Conservation (phyloP, 805 yeast genomes). For the Isabelozyma pseudorhagii region DNA sequence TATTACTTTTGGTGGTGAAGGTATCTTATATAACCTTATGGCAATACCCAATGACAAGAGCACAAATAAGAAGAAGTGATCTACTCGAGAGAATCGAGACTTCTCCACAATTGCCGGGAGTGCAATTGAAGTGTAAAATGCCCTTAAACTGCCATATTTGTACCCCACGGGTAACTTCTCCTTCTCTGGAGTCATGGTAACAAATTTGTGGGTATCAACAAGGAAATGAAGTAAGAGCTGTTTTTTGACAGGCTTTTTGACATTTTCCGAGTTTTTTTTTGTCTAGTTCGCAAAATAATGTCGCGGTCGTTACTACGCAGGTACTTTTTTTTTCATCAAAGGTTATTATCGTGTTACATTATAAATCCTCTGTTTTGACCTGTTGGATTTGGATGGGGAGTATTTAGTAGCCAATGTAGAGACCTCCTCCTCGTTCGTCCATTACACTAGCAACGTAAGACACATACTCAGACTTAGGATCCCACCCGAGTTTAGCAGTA, state of each 20-base stretch:
- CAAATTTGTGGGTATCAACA: background rate
- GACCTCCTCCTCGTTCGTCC: conserved; percentile 76
- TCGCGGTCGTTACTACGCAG: background rate
- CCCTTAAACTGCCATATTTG: background rate
- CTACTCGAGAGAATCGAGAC: conserved; percentile 10
- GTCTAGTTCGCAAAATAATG: background rate
- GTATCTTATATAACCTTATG: conserved; percentile 30
- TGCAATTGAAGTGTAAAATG: background rate
- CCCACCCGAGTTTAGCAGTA: conserved; percentile 85
- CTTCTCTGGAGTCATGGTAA: background rate
- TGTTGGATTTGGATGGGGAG: too few relatives aligned
- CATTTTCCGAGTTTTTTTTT: background rate
- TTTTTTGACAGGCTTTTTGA: background rate
- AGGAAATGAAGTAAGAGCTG: background rate
- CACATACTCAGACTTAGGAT: conserved; percentile 43
- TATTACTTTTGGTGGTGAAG: conserved; percentile 38
- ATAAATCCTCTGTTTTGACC: too few relatives aligned
- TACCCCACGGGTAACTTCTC: background rate
- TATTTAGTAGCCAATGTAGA: conserved; percentile 45
- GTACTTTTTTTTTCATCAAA: too few relatives aligned
- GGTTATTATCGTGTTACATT: too few relatives aligned
- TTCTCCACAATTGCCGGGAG: background rate
- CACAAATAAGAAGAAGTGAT: conserved; percentile 15
- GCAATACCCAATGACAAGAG: conserved; percentile 20
- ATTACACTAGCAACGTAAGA: conserved; percentile 58